Evolutionary conservation across 176 grass and related monocot genomes (phyloP).

Genomic region (Phragmites australis): DNA sequence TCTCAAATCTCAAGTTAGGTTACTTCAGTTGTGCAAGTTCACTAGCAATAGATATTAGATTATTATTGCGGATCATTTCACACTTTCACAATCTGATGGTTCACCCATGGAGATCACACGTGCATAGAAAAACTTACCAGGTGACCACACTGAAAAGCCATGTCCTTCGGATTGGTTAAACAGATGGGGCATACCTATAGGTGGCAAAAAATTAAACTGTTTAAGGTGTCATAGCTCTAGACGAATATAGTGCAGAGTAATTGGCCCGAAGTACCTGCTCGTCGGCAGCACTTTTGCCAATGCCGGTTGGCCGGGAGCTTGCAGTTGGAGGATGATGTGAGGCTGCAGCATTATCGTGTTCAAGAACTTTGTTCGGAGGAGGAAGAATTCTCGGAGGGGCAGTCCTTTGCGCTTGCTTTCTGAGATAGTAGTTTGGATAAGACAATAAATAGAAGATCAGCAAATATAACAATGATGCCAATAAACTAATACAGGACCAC

Average conservation of each 20-base stretch:
- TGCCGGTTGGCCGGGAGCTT: slow-evolving; percentile 25
- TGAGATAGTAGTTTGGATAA: slow-evolving; percentile 36
- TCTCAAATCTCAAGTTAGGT: not conserved
- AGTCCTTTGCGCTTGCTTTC: slow-evolving; percentile 43
- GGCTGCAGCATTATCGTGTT: slow-evolving; percentile 58
- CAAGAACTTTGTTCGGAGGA: slow-evolving; percentile 68
- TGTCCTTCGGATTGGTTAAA: slow-evolving; percentile 89
- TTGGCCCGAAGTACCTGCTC: slow-evolving; percentile 56
- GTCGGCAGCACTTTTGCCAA: slow-evolving; percentile 33
- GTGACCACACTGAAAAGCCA: slow-evolving; percentile 96
- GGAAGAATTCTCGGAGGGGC: slow-evolving; percentile 61
- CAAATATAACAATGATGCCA: not conserved
- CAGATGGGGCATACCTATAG: slow-evolving; percentile 89
- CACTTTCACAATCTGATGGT: not conserved
- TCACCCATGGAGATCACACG: not conserved
- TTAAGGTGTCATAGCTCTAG: not conserved
- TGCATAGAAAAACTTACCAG: slow-evolving; percentile 56
- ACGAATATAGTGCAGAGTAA: not conserved
- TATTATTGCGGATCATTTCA: slow-evolving; percentile 14
- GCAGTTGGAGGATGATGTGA: slow-evolving; percentile 35
- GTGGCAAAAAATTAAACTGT: slow-evolving; percentile 10
- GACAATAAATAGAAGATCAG: not conserved
- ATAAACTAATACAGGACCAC: slow-evolving; percentile 11
- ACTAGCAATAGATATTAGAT: not conserved
- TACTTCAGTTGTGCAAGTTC: not conserved